These are phyloP conservation scores for Aegilops sharonensis DNA, from an alignment of 176 grass and related monocot species.

Conservation along the genomic window DNA sequence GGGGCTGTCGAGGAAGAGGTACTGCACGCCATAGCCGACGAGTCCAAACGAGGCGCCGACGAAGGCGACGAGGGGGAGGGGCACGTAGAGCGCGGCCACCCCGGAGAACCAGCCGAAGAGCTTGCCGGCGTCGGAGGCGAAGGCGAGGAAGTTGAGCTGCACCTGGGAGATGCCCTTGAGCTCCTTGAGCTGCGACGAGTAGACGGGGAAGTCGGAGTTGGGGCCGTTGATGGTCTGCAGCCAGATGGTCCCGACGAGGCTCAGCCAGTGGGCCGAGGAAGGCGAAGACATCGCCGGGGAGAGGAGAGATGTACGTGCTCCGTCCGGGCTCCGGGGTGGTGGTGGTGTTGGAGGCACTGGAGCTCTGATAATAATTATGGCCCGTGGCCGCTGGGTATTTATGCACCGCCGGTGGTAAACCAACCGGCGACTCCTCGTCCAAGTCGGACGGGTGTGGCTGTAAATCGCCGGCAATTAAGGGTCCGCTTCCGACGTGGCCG, in stretches of 20 bases:
- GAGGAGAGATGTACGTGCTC: neutral
- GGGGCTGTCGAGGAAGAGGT: conserved; percentile 67
- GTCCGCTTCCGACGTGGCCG: conserved; percentile 42
- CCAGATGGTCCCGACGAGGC: conserved; percentile 93
- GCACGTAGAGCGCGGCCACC: conserved; percentile 71
- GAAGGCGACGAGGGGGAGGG: conserved; percentile 69
- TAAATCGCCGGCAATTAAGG: conserved; percentile 27
- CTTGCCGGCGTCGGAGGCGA: conserved; percentile 95
- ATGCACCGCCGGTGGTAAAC: conserved; percentile 37
- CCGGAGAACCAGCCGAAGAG: conserved; percentile 98
- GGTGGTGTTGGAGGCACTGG: conserved; percentile 19
- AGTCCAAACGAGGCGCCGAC: conserved; percentile 66
- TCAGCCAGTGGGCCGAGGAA: conserved; percentile 76
- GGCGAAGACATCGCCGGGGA: conserved; percentile 43
- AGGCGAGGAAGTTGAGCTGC: conserved; percentile 94
- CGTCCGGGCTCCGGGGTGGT: neutral
- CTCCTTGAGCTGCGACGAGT: conserved; percentile 97
- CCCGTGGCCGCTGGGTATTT: conserved; percentile 46
- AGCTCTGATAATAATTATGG: conserved; percentile 26
- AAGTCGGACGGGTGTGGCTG: conserved; percentile 20
- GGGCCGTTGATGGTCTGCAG: conserved; percentile 92
- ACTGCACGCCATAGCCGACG: conserved; percentile 89
- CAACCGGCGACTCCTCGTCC: conserved; percentile 24
- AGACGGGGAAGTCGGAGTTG: conserved; percentile 93
- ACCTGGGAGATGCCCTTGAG: conserved; percentile 85